Base-by-base conservation (phyloP, 164 flowering plant genomes). In the Aristolochia californica region DNA sequence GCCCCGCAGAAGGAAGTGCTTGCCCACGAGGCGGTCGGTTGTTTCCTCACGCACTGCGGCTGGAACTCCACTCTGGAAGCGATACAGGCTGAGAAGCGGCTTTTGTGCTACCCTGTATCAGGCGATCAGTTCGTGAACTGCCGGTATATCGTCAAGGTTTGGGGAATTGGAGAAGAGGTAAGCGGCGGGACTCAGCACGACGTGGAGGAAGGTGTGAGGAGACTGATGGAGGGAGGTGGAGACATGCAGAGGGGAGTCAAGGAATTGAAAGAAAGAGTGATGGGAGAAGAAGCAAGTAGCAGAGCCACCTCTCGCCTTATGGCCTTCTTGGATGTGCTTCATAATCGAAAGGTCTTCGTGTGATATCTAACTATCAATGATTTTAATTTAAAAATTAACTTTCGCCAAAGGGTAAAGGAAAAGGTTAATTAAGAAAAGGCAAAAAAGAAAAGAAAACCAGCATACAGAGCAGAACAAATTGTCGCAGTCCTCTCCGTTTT, bases 31-130 rank as follows among this genome's bases (percentile, higher is more conserved):
- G 78, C 84, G 0, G 81, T 90, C 4, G 85, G 88, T 18, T 80
- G 80, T 57, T 87, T 69, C 58, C 70, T 85, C 0, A 79, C 88
- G 0, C 97, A 90, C 40, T 90, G 97, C 58, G 95, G 95, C 7
- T 90, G 97, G 97, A 90, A 90, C 50, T 90, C 97, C 0, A 87
- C 83, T 0, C 59, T 80, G 70, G 97, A 90, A 60, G 93, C 85
- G 1, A 76, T 90, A 21, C 72, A 77, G 17, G 70, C 78, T 43
- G 71, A 53, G 64, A 78, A 76, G 60, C 57, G 59, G 0, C 62
- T 87, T 0, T 51, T 87, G 59, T 90, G 97, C 55, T 83, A 68
- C 57, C 97, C 95, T 0, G 72, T 85, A 0, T 84, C 91, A 0
- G 91, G 93, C 2, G 97, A 90, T 57, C 95, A 90, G 67, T 82